Percentiles rank a stretch among this genome's conserved stretches.
These are phyloP conservation scores for Centaurea solstitialis DNA, from an alignment of 129 eudicot genomes.

Conservation along the genomic window DNA sequence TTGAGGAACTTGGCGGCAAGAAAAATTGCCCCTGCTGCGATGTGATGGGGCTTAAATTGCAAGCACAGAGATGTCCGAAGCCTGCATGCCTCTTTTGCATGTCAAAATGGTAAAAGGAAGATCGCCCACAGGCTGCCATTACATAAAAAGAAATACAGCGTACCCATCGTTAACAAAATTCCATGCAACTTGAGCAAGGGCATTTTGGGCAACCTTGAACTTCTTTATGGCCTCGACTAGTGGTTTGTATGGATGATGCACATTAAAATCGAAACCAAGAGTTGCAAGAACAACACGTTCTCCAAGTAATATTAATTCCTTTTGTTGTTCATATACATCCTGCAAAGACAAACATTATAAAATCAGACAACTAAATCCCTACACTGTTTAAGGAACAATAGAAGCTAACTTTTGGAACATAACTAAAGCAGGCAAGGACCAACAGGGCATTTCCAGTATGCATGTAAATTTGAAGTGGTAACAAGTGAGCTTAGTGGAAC, in stretches of 20 bases:
- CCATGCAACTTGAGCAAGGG: slow-evolving; percentile 99
- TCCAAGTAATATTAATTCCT: slow-evolving; percentile 74
- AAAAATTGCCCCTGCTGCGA: slow-evolving; percentile 97
- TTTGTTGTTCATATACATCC: slow-evolving; percentile 97
- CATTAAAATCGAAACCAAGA: slow-evolving; percentile 83
- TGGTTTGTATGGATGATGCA: slow-evolving; percentile 92
- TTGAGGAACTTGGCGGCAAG: slow-evolving; percentile 98
- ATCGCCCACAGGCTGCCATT: slow-evolving; percentile 48
- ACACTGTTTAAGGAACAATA: neutral
- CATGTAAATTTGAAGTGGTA: neutral
- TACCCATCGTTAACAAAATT: slow-evolving; percentile 99
- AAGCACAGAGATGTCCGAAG: slow-evolving; percentile 98
- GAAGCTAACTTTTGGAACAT: neutral
- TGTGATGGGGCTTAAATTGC: slow-evolving; percentile 98
- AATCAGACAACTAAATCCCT: neutral
- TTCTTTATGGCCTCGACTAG: slow-evolving; percentile 94
- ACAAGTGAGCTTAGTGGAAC: neutral
- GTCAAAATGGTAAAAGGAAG: slow-evolving; percentile 61
- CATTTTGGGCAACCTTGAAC: slow-evolving; percentile 91
- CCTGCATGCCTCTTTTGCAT: slow-evolving; percentile 91
- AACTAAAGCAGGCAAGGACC: neutral
- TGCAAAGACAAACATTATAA: slow-evolving; percentile 37
- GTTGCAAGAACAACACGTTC: slow-evolving; percentile 91
- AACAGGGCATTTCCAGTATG: neutral
- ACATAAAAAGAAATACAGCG: slow-evolving; percentile 36